Base-by-base conservation (phyloP, 1,139 yeast species). In the Meyerozyma smithsonii region DNA sequence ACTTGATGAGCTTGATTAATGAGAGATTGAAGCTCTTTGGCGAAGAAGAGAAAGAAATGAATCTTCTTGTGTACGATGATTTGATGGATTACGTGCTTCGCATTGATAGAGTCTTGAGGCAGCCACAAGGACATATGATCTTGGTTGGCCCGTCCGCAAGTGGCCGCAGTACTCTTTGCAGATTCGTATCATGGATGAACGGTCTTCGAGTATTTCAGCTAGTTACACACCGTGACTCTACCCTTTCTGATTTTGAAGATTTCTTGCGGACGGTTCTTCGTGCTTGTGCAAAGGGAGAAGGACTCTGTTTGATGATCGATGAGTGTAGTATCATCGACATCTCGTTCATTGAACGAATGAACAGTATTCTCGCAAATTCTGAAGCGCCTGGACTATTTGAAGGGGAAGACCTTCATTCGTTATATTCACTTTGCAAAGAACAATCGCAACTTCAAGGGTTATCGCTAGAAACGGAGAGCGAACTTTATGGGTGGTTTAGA, bases 171-270 rank as follows among this genome's bases (percentile, higher is more conserved):
- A 83, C 94, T 0, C 54, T 89, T 35, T 71, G 87, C 0, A 76
- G 81, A 45, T 90, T 92, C 68, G 96, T 87, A 4, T 80, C 95
- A 0, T 92, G 97, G 97, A 77, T 89, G 66, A 85, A 86, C 55
- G 97, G 96, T 0, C 58, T 87, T 18, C 74, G 70, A 34, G 70
- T 80, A 0, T 63, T 72, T 17, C 88, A 81, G 49, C 69, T 92
- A 32, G 68, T 65, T 33, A 84, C 85, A 0, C 70, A 75, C 25
- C 59, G 77, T 12, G 66, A 66, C 15, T 89, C 79, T 52, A 61
- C 74, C 0, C 64, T 86, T 14, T 56, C 55, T 0, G 85, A 87
- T 39, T 90, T 90, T 61, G 96, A 88, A 47, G 58, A 63, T 0
- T 77, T 78, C 5, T 61, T 92, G 39, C 71, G 86, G 42, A 62